These are phyloP conservation scores for Tephrocybe sp. DNA, from an alignment of 768 basidiomycete species.

Conservation along the genomic window DNA sequence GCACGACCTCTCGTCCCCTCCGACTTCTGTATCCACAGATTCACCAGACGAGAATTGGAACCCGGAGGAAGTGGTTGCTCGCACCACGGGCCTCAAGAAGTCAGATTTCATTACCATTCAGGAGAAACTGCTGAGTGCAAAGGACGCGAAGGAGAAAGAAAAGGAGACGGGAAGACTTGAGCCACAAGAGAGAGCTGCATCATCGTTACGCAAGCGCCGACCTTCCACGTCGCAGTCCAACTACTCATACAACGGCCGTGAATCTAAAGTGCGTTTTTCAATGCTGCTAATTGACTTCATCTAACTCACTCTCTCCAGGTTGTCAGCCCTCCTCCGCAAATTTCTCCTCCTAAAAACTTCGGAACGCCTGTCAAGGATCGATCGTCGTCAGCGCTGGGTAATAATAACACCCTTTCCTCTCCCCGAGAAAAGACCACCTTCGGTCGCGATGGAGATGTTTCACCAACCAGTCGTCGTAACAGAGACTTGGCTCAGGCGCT, in stretches of 20 bases:
- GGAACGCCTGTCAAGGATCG: conserved; percentile 27
- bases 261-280: conserved; percentile 24
- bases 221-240: conserved; percentile 85
- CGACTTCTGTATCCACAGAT: conserved; percentile 44
- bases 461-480: conserved; percentile 58
- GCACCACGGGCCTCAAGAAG: conserved; percentile 66
- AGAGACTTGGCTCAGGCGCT: conserved; percentile 76
- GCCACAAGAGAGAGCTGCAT: conserved; percentile 59
- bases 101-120: conserved; percentile 71
- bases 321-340: conserved; percentile 55
- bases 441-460: conserved; percentile 32
- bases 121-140: conserved; percentile 68
- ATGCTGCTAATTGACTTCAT: conserved; percentile 7
- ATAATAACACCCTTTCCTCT: conserved; percentile 11
- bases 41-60: conserved; percentile 55
- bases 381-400: conserved; percentile 20
- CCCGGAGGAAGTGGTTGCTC: conserved; percentile 63
- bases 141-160: conserved; percentile 51
- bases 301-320: conserved; percentile 36
- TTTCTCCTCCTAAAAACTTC: conserved; percentile 31
- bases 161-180: conserved; percentile 41
- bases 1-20: conserved; percentile 57
- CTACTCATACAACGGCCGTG: conserved; percentile 58
- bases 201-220: conserved; percentile 63
- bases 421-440: conserved; percentile 10